phyloP scores from a whole-genome alignment of 768 basidiomycete species.

The Mycena rosella region DNA sequence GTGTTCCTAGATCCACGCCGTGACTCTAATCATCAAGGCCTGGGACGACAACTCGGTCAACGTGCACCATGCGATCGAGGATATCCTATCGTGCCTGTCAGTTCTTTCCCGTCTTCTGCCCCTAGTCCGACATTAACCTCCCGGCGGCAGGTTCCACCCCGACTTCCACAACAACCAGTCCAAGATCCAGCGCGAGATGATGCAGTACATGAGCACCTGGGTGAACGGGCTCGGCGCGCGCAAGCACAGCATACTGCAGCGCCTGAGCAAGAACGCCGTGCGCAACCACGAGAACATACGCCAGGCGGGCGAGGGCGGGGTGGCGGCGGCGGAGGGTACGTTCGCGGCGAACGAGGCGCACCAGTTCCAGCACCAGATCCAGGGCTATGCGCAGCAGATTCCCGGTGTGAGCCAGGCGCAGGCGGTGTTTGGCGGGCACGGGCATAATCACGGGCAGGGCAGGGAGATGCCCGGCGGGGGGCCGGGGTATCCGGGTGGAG shows the following conservation, averaged over 20 bases:
- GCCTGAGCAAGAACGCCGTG: constrained; percentile 75
- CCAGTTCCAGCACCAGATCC: constrained; percentile 61
- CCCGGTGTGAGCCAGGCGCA: constrained; percentile 63
- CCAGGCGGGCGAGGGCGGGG: constrained; percentile 63
- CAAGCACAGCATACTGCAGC: constrained; percentile 63
- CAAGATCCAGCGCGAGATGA: constrained; percentile 81
- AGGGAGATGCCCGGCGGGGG: constrained; percentile 26
- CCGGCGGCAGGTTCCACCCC: constrained; percentile 80
- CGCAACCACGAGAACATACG: constrained; percentile 81
- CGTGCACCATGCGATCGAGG: constrained; percentile 68
- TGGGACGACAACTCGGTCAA: constrained; percentile 83
- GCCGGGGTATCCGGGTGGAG: constrained; percentile 26
- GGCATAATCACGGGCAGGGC: constrained; percentile 33
- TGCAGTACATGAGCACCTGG: constrained; percentile 76
- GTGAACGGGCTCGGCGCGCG: constrained; percentile 61
- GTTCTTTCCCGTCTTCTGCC: constrained; percentile 38
- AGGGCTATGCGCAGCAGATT: constrained; percentile 59
- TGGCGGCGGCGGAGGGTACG: constrained; percentile 59
- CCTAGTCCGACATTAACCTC: too few relatives aligned
- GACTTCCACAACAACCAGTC: constrained; percentile 78
- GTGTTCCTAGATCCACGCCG: constrained; percentile 65
- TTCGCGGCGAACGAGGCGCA: constrained; percentile 63
- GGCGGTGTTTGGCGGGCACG: constrained; percentile 46
- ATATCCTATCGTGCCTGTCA: constrained; percentile 76
- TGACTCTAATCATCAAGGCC: constrained; percentile 77